Conservation (phyloP, 2,329 filamentous ascomycete species). For the Pseudofabraea citricarpa region DNA sequence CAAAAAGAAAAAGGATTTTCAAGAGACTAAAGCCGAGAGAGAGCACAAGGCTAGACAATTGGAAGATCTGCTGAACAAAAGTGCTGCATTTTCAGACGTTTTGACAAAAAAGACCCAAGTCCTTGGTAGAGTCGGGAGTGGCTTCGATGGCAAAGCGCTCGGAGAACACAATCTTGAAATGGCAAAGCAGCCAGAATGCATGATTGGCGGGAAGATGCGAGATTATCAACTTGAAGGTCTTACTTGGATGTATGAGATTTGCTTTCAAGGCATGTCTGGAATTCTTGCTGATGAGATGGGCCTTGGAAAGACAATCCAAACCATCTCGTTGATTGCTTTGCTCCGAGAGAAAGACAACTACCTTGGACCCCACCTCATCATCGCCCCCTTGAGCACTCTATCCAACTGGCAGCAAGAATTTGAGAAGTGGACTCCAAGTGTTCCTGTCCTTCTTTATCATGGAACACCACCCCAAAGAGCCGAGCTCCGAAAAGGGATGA, state of each 20-base stretch:
- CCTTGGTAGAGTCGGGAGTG: slow-evolving; percentile 55
- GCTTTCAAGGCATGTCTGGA: slow-evolving; percentile 59
- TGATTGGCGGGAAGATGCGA: slow-evolving; percentile 85
- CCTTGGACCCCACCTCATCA: slow-evolving; percentile 81
- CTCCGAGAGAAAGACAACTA: slow-evolving; percentile 82
- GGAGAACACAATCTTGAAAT: slow-evolving; percentile 68
- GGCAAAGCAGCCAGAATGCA: slow-evolving; percentile 78
- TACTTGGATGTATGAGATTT: slow-evolving; percentile 77
- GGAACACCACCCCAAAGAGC: slow-evolving; percentile 75
- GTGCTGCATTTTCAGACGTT: slow-evolving; percentile 56
- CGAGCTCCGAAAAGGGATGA: slow-evolving; percentile 63
- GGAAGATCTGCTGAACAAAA: slow-evolving; percentile 54
- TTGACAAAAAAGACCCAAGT: slow-evolving; percentile 60
- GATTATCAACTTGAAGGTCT: slow-evolving; percentile 92
- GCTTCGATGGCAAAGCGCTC: slow-evolving; percentile 53
- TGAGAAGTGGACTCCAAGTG: slow-evolving; percentile 79
- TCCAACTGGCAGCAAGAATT: slow-evolving; percentile 98
- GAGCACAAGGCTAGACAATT: slow-evolving; percentile 55
- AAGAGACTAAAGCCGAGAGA: slow-evolving; percentile 46
- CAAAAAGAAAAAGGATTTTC: slow-evolving; percentile 41
- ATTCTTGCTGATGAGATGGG: slow-evolving; percentile 60
- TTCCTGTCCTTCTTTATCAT: slow-evolving; percentile 88
- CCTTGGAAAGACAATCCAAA: slow-evolving; percentile 51
- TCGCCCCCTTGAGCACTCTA: slow-evolving; percentile 84
- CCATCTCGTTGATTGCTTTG: slow-evolving; percentile 58